Percentiles rank a stretch among this genome's conserved stretches.
Conservation (phyloP, 495 filamentous ascomycete genomes). For the Delitschia confertaspora region DNA sequence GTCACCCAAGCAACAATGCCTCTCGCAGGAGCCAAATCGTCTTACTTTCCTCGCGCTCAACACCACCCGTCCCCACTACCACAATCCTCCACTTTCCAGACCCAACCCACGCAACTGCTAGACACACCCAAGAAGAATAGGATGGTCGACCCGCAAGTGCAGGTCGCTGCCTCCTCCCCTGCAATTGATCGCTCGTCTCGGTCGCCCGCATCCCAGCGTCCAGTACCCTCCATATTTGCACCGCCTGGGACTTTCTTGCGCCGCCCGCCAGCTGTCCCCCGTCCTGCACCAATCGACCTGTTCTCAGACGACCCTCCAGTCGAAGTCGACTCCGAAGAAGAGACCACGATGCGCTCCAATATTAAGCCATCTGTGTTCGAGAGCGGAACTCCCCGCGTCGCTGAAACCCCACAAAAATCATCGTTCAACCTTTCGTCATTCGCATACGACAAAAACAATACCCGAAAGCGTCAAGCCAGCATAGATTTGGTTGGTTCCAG, state of each 20-base stretch:
- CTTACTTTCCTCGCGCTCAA: conserved; percentile 23
- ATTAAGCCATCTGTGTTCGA: conserved; percentile 32
- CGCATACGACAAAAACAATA: conserved; percentile 11
- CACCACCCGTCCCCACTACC: conserved; percentile 4
- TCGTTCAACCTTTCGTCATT: conserved; percentile 13
- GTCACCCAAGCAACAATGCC: conserved; percentile 56
- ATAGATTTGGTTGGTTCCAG: conserved; percentile 40
- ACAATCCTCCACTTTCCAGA: conserved; percentile 4
- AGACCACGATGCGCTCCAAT: conserved; percentile 27
- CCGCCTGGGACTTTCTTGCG: conserved; percentile 69
- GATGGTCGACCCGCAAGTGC: conserved; percentile 43
- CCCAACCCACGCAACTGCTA: conserved; percentile 33
- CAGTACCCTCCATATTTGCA: conserved; percentile 45
- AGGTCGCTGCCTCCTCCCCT: conserved; percentile 54
- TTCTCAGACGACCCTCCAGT: conserved; percentile 27
- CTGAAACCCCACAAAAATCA: conserved; percentile 24
- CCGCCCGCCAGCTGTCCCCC: conserved; percentile 26
- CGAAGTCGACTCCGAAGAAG: conserved; percentile 23
- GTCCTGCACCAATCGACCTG: conserved; percentile 16
- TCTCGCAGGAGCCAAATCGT: conserved; percentile 27
- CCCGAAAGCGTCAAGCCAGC: conserved; percentile 35
- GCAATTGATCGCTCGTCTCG: conserved; percentile 28
- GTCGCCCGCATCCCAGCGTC: conserved; percentile 9
- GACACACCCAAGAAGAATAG: conserved; percentile 24
- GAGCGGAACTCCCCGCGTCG: conserved; percentile 9